Conservation (phyloP, 1,139 yeast species). For the Protomyces gravidus region DNA sequence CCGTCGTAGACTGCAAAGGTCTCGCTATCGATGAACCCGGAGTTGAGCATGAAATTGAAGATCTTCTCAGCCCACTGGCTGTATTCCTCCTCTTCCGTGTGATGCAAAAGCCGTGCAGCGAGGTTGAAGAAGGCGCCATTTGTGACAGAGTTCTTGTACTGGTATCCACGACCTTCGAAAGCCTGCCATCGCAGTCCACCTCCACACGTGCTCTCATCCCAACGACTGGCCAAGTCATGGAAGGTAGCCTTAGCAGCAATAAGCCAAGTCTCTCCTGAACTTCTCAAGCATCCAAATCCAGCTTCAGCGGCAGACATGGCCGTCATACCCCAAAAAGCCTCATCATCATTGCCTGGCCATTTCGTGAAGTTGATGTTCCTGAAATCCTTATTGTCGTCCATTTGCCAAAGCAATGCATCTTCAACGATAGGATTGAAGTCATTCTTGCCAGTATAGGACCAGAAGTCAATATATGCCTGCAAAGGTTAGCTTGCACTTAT, state of each 20-base stretch:
- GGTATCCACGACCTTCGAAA: slow-evolving; percentile 66
- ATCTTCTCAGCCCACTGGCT: slow-evolving; percentile 60
- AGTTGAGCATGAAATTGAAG: slow-evolving; percentile 64
- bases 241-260: slow-evolving; percentile 69
- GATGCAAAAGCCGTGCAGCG: slow-evolving; percentile 73
- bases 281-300: slow-evolving; percentile 63
- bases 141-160: slow-evolving; percentile 72
- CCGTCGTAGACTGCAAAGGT: slow-evolving; percentile 60
- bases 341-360: slow-evolving; percentile 89
- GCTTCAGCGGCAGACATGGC: slow-evolving; percentile 79
- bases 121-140: slow-evolving; percentile 73
- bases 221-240: slow-evolving; percentile 67
- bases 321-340: slow-evolving; percentile 84
- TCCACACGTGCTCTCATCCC: slow-evolving; percentile 62
- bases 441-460: slow-evolving; percentile 58
- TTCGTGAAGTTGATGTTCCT: slow-evolving; percentile 71
- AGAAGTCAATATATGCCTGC: slow-evolving; percentile 49
- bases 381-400: slow-evolving; percentile 62
- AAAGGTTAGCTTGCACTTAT: neutral
- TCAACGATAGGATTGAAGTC: slow-evolving; percentile 55
- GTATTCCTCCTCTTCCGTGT: slow-evolving; percentile 60
- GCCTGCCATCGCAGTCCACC: slow-evolving; percentile 90
- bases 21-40: slow-evolving; percentile 46
- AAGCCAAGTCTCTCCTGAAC: slow-evolving; percentile 57
- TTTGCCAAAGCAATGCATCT: slow-evolving; percentile 59